Evolutionary conservation across 805 yeast genomes (phyloP), one percentile per base, ranked within the genome.

Genomic region (Dipodascus geniculatus): DNA sequence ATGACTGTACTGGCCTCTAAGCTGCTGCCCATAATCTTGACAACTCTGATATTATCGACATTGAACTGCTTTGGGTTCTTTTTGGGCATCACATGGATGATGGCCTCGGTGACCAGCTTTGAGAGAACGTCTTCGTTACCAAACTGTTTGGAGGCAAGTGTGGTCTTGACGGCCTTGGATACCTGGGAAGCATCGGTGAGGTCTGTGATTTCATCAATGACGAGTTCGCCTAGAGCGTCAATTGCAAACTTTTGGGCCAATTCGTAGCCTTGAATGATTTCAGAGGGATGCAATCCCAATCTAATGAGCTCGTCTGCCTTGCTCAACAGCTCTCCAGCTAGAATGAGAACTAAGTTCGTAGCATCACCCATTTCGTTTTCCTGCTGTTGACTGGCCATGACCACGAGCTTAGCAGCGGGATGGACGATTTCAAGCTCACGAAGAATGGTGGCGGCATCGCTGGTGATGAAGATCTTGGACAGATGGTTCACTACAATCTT

Each of bases 371-470:
- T 85, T 74, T 91, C 99, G 61, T 81, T 79, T 68, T 93, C 96
- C 72, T 93, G 99, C 73, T 93, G 99, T 67, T 91, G 87, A 14
- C 95, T 82, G 20, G 98, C 96, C 97, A 89, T 89, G 53, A 91
- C 93, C 57, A 93, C 78, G 49, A 93, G 81, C 70, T 91, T 93
- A 9, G 93, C 99, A 2, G 96, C 98, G 3, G 99, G 99, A 68
- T 91, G 98, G 49, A 93, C 89, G 60, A 91, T 88, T 58, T 91
- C 97, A 54, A 91, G 74, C 69, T 93, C 98, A 60, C 85, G 80
- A 56, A 93, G 75, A 83, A 93, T 93, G 4, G 99, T 93, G 42
- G 97, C 96, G n/a, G 98, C 97, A 68, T 93, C 99, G 61, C 87
- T 87, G 48, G 98, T 93, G 57, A 93, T 80, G 67, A 89, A 87